phyloP scores from a whole-genome alignment of 352 stramenopile species.

The Phytopythium boreale region DNA sequence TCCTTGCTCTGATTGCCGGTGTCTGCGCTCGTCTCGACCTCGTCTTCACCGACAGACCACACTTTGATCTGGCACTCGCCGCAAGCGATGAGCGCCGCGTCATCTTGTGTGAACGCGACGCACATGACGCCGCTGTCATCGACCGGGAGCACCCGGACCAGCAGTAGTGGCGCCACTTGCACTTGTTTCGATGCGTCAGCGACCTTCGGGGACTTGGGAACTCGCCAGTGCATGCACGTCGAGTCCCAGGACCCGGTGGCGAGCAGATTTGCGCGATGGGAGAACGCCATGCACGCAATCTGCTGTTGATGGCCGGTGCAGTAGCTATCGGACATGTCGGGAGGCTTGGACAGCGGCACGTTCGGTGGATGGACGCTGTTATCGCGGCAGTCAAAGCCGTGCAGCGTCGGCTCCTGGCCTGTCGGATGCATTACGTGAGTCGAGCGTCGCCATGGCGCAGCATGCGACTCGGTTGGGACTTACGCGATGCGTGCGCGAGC shows the following conservation, averaged over 20 bases:
- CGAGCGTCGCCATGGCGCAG: neutral
- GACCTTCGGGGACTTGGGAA: conserved; percentile 1
- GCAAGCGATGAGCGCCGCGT: conserved; percentile 37
- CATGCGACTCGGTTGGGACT: conserved; percentile 7
- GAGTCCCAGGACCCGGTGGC: conserved; percentile 61
- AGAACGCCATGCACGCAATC: conserved; percentile 48
- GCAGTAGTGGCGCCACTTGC: conserved; percentile 10
- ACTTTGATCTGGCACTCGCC: conserved; percentile 44
- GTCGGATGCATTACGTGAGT: neutral
- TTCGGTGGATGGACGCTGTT: conserved; percentile 7
- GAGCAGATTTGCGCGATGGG: conserved; percentile 22
- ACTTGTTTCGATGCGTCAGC: neutral
- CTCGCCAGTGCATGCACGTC: conserved; percentile 53
- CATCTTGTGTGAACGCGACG: conserved; percentile 32
- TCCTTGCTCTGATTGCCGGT: neutral
- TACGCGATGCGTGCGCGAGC: conserved; percentile 48
- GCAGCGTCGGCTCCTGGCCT: conserved; percentile 22
- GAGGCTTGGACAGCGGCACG: neutral
- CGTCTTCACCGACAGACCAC: conserved; percentile 24
- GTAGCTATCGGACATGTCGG: conserved; percentile 17
- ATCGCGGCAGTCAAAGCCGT: conserved; percentile 12
- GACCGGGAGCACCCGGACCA: conserved; percentile 39
- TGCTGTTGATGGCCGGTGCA: conserved; percentile 46
- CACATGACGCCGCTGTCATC: conserved; percentile 30
- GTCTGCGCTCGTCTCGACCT: neutral